These are phyloP conservation scores for Lepidium didymum DNA, from an alignment of 345 rosid species.

Conservation along the genomic window DNA sequence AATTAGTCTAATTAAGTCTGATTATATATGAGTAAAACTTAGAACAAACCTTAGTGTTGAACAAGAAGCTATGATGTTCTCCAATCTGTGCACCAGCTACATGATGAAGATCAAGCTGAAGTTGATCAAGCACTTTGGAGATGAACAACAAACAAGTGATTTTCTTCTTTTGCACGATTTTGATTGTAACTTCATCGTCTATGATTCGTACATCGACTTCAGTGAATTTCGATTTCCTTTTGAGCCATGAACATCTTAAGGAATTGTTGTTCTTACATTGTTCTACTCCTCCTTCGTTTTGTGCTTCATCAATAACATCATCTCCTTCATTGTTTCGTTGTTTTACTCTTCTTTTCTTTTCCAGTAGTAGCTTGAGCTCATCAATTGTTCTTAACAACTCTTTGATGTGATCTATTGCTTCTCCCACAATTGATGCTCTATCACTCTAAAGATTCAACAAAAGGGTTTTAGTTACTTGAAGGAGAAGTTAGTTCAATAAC, in stretches of 20 bases:
- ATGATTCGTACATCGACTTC: constrained; percentile 75
- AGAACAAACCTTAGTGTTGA: constrained; percentile 59
- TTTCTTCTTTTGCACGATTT: constrained; percentile 66
- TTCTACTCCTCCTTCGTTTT: constrained; percentile 36
- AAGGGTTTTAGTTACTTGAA: not conserved
- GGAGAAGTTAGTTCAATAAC: not conserved
- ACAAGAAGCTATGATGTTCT: constrained; percentile 60
- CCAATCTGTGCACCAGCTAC: constrained; percentile 79
- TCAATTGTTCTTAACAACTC: constrained; percentile 53
- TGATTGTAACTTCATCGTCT: constrained; percentile 70
- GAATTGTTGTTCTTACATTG: constrained; percentile 28
- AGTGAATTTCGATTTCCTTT: constrained; percentile 64
- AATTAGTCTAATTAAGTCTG: not conserved
- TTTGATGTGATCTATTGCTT: constrained; percentile 65
- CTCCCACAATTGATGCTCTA: constrained; percentile 68
- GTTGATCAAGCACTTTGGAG: constrained; percentile 65
- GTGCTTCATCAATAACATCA: constrained; percentile 35
- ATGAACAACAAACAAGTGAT: constrained; percentile 57
- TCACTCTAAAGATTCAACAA: constrained; percentile 33
- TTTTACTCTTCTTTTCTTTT: constrained; percentile 48
- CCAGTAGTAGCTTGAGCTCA: constrained; percentile 58
- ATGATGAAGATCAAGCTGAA: constrained; percentile 67
- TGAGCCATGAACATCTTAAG: constrained; percentile 75
- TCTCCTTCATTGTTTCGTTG: constrained; percentile 40
- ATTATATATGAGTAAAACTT: too few relatives aligned